Evolutionary conservation across 192 early-diverging fungal genomes (phyloP), one percentile per base, ranked within the genome.

Genomic region (Lobosporangium transversale): DNA sequence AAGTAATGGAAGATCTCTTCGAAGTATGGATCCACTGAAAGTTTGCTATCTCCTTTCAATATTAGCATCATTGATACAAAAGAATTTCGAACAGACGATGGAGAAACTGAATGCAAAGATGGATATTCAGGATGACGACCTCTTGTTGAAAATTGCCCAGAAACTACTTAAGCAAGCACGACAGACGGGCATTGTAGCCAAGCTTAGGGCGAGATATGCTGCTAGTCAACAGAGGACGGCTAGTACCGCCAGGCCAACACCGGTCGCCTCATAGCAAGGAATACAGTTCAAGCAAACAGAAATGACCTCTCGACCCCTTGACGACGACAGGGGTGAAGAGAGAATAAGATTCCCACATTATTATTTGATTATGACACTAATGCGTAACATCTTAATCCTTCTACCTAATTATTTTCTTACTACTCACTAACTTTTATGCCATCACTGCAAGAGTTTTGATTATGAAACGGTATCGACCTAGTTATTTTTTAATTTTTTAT

Each of bases 41-140:
- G n/a, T n/a, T n/a, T n/a, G n/a, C n/a, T n/a, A n/a, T n/a, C n/a
- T n/a, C n/a, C n/a, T n/a, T n/a, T n/a, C n/a, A n/a, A n/a, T 18
- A 27, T 14, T 73, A 85, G 86, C 50, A 12, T 45, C 33, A 14
- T 32, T 87, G 21, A n/a, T 84, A 17, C 58, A 56, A 45, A 58
- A 74, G 18, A 83, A 85, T 63, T 79, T 87, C 59, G 86, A 87
- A 50, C 37, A 49, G 24, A 70, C 68, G 10, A 82, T 87, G 80
- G 63, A 67, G 48, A 58, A 83, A 47, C 61, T 87, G 29, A 78
- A 81, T 15, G 66, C 82, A n/a, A 82, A 74, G 40, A 79, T 87
- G 75, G 59, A 66, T 30, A 75, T 87, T n/a, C 55, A 74, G 32
- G 76, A 85, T 45, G 86, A 87, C 35, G 75, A 87, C 21, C 63